Conservation (phyloP, 202 grass and related monocot genomes). For the Schoenoplectus triqueter region DNA sequence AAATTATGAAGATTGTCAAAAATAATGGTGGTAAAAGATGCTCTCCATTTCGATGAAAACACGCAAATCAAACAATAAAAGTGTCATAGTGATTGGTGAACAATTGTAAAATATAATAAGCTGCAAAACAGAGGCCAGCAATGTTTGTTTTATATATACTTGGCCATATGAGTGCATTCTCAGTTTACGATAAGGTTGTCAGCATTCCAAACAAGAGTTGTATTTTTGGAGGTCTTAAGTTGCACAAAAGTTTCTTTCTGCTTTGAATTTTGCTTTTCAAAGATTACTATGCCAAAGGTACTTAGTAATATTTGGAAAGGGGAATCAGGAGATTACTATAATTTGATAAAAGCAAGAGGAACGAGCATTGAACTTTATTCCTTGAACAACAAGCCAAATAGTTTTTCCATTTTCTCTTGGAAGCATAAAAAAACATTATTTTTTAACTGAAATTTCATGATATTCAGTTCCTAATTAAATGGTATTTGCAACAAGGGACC, state of each 20-base stretch:
- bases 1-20: too few relatives aligned
- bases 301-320: background rate
- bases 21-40: too few relatives aligned
- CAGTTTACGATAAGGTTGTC: background rate
- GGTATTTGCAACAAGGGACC: background rate
- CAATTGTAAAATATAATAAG: background rate
- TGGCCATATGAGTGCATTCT: background rate
- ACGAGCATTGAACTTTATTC: constrained; percentile 8
- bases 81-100: background rate
- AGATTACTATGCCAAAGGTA: background rate
- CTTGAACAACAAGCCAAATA: constrained; percentile 3
- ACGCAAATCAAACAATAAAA: background rate
- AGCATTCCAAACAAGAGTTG: background rate
- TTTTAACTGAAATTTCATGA: background rate
- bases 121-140: background rate
- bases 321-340: background rate
- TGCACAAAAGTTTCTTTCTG: background rate
- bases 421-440: background rate
- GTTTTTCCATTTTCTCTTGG: background rate
- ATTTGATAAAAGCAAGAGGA: constrained; percentile 20
- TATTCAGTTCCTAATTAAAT: background rate
- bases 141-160: background rate
- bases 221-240: background rate
- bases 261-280: background rate
- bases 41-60: background rate